These are phyloP conservation scores for Solanum hybrid DNA, from an alignment of 305 asterid species.

Conservation along the genomic window DNA sequence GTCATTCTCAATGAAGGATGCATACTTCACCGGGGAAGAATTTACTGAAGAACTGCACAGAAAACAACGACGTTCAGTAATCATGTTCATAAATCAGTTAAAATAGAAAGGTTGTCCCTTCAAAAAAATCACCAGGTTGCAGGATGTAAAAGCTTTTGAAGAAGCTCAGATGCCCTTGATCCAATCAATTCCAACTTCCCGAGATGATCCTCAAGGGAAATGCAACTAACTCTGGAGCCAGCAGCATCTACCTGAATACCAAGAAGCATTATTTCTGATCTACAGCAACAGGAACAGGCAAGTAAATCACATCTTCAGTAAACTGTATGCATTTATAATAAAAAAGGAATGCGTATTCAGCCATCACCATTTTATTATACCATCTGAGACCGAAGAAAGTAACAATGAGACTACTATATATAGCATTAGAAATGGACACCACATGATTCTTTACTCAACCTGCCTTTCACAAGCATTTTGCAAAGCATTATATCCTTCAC, in stretches of 20 bases:
- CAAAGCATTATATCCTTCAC: slow-evolving; percentile 65
- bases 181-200: slow-evolving; percentile 72
- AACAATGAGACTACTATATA: background rate
- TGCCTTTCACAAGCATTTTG: slow-evolving; percentile 40
- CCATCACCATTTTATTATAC: background rate
- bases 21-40: slow-evolving; percentile 22
- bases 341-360: background rate
- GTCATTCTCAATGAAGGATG: slow-evolving; percentile 22
- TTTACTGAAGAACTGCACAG: slow-evolving; percentile 31
- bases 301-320: background rate
- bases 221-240: slow-evolving; percentile 36
- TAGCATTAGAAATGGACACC: background rate
- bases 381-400: background rate
- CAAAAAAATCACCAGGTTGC: slow-evolving; percentile 33
- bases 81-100: slow-evolving; percentile 1
- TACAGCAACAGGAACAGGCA: background rate
- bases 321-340: background rate
- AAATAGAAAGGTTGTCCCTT: background rate
- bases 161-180: slow-evolving; percentile 47
- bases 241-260: slow-evolving; percentile 39
- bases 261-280: slow-evolving; percentile 2
- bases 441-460: slow-evolving; percentile 25
- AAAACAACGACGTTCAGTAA: slow-evolving; percentile 13
- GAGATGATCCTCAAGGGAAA: slow-evolving; percentile 67
- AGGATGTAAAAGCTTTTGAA: slow-evolving; percentile 58